phyloP scores from a whole-genome alignment of 495 filamentous ascomycete genomes.

The Xylaria curta region DNA sequence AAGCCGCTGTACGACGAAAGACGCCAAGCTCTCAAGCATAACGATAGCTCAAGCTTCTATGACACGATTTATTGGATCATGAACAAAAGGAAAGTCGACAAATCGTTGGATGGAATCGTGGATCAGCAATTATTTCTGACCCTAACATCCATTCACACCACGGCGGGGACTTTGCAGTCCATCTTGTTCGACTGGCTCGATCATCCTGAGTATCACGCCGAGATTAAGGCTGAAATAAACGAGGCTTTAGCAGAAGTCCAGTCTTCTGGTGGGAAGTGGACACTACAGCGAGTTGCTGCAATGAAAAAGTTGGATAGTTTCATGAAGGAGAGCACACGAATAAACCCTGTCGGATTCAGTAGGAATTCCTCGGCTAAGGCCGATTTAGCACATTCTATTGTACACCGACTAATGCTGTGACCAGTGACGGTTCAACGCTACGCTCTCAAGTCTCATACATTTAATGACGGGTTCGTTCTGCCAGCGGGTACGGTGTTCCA shows the following conservation, averaged over 20 bases:
- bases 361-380: constrained; percentile 23
- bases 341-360: constrained; percentile 12
- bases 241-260: constrained; percentile 11
- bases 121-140: constrained; percentile 10
- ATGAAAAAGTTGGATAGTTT: constrained; percentile 20
- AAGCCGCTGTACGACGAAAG: constrained; percentile 2
- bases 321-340: constrained; percentile 18
- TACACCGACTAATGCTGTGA: neutral
- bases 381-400: neutral
- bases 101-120: constrained; percentile 5
- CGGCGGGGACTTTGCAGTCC: constrained; percentile 8
- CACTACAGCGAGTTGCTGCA: constrained; percentile 2
- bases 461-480: neutral
- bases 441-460: neutral
- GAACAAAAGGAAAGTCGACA: constrained; percentile 6
- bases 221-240: constrained; percentile 15
- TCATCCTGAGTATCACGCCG: constrained; percentile 5
- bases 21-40: neutral
- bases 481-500: neutral
- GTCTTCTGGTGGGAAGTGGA: constrained; percentile 13
- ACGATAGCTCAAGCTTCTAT: constrained; percentile 1
- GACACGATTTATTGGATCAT: constrained; percentile 6
- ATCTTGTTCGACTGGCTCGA: constrained; percentile 21
- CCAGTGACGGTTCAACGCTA: neutral
- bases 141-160: constrained; percentile 14